Evolutionary conservation across 2,329 filamentous ascomycete species (phyloP).

Genomic region (Orbilia ellipsospora): DNA sequence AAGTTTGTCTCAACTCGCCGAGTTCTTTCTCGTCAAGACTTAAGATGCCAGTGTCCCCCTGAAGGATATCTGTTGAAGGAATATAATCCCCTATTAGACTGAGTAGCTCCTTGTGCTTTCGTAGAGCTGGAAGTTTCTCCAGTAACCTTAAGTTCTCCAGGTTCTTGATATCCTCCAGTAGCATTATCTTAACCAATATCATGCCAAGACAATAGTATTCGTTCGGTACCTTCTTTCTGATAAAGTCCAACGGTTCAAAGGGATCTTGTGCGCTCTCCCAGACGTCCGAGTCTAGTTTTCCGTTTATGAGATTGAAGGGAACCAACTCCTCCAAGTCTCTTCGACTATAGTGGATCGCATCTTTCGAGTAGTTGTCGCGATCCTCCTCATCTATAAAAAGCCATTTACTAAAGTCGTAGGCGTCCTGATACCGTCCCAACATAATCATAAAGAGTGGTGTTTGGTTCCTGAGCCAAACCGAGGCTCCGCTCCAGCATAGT

Average conservation of each 20-base stretch:
- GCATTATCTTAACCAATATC: constrained; percentile 37
- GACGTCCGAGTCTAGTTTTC: constrained; percentile 31
- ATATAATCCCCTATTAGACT: constrained; percentile 26
- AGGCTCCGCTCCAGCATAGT: constrained; percentile 33
- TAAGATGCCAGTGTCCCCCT: constrained; percentile 12
- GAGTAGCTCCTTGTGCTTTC: constrained; percentile 22
- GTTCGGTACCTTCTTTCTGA: constrained; percentile 31
- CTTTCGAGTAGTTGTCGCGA: constrained; percentile 26
- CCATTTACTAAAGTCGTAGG: constrained; percentile 44
- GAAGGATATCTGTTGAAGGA: constrained; percentile 27
- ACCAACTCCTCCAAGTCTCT: constrained; percentile 29
- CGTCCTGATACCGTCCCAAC: constrained; percentile 28
- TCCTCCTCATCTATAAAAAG: constrained; percentile 40
- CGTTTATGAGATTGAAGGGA: constrained; percentile 33
- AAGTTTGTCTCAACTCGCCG: constrained; percentile 21
- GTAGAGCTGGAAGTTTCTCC: constrained; percentile 14
- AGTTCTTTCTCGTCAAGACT: constrained; percentile 31
- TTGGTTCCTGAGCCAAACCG: constrained; percentile 37
- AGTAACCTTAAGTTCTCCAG: constrained; percentile 25
- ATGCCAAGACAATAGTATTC: constrained; percentile 36
- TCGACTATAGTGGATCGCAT: constrained; percentile 32
- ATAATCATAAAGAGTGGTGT: constrained; percentile 40
- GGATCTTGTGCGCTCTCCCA: constrained; percentile 34
- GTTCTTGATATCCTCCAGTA: constrained; percentile 35
- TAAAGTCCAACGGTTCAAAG: constrained; percentile 34